Evolutionary conservation across 1,139 yeast species (phyloP), one percentile per base, ranked within the genome.

Genomic region (Blastobotrys illinoisensis): DNA sequence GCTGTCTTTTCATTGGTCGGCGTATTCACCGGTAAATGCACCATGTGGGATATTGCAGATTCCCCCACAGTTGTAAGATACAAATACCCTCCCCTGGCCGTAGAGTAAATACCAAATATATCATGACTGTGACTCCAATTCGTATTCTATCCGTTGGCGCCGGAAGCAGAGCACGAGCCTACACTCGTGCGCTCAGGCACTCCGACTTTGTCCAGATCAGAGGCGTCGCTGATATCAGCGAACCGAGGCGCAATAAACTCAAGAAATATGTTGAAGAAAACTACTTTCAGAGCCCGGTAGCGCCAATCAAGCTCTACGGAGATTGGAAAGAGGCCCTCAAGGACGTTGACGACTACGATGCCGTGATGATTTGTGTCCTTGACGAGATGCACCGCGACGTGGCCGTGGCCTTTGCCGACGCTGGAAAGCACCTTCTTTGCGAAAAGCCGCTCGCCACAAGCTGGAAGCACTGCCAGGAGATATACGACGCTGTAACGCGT

Each of bases 391-490:
- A 64, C 51, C 58, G 64, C 3, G 65, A 64, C 20, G 63, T 63
- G 6, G 67, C 66, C 7, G 65, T 63, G 24, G 64, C 61, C 20
- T 63, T 62, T 56, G 66, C 67, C 21, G 55, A 63, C 23, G 53
- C 53, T 46, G 61, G 62, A 13, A 60, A 61, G 47, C 69, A 66
- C 50, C 54, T 65, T 46, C 54, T 65, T 50, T 64, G 68, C 52
- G 68, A 65, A 52, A 65, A 65, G 52, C 68, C 69, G 1, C 48
- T 65, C 57, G 69, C 68, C 11, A 64, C 67, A 11, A 54, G 56
- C 14, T 55, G 59, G 60, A 58, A 60, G 9, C 64, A 65, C 50
- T 63, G 67, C 51, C 52, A 60, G 51, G 64, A 54, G 9, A 64
- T 65, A 19, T 55, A 49, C 50, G 53, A 60, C 21, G 65, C 68